phyloP scores from a whole-genome alignment of 257 asterid genomes.

The Nicotiana benthamiana region DNA sequence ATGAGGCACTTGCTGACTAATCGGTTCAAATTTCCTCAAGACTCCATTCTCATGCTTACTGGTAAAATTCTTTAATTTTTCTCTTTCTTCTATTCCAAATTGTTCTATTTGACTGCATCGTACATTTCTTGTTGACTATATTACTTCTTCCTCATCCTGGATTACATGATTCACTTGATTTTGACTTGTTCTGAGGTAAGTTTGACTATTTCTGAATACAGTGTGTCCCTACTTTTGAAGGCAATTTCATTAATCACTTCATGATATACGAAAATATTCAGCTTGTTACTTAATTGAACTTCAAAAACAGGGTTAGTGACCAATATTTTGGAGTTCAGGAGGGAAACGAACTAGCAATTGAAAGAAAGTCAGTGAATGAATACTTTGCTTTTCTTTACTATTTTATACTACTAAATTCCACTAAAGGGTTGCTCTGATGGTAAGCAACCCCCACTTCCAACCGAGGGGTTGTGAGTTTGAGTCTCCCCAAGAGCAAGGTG shows the following conservation, averaged over 20 bases:
- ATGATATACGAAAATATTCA: neutral
- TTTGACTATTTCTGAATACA: neutral
- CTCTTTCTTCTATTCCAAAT: neutral
- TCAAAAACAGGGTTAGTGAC: neutral
- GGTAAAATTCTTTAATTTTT: conserved; percentile 30
- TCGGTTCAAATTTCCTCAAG: conserved; percentile 61
- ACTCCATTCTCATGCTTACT: conserved; percentile 81
- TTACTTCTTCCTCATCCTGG: neutral
- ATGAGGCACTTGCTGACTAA: conserved; percentile 60
- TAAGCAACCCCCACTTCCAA: no score
- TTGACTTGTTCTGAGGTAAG: neutral
- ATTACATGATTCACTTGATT: neutral
- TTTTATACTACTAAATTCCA: neutral
- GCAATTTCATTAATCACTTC: neutral
- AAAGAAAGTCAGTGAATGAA: neutral
- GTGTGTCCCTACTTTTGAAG: neutral
- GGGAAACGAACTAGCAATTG: neutral
- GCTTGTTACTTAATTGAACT: neutral
- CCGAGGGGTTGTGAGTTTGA: no score
- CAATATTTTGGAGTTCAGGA: neutral
- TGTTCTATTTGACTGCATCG: neutral
- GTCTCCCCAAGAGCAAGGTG: no score
- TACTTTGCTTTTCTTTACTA: neutral
- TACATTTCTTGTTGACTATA: neutral
- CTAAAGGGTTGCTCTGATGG: no score